Conservation (phyloP, 805 yeast genomes). For the Wickerhamomyces canadensis region DNA sequence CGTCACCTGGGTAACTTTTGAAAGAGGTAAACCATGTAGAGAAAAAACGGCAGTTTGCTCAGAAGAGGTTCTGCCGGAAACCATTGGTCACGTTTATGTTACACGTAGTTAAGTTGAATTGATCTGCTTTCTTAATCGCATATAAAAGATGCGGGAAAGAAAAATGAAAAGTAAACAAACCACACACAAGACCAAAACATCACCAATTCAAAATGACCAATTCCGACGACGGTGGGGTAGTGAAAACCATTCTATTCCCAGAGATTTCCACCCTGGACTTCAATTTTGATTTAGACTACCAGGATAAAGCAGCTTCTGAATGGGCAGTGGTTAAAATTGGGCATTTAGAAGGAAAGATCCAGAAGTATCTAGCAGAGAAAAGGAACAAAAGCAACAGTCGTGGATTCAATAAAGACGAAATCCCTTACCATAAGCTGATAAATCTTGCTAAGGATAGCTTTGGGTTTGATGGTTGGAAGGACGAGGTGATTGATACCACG, state of each 20-base stretch:
- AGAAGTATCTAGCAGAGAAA: constrained; percentile 16
- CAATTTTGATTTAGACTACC: constrained; percentile 26
- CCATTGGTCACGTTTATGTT: too few relatives aligned
- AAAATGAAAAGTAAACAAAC: too few relatives aligned
- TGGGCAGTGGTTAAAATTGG: constrained; percentile 48
- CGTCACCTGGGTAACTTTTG: too few relatives aligned
- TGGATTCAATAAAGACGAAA: constrained; percentile 4
- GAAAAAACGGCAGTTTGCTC: too few relatives aligned
- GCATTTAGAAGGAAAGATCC: constrained; percentile 41
- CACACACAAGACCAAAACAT: too few relatives aligned
- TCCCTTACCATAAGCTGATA: constrained; percentile 31
- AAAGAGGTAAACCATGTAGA: too few relatives aligned
- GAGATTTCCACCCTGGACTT: constrained; percentile 23
- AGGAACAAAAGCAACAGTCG: constrained; percentile 7
- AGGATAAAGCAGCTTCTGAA: constrained; percentile 32
- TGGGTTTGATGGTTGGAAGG: constrained; percentile 56
- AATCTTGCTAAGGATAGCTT: constrained; percentile 44
- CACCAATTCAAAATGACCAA: too few relatives aligned
- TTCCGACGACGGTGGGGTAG: too few relatives aligned
- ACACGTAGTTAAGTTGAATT: too few relatives aligned
- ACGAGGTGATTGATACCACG: constrained; percentile 29
- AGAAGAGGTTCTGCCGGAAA: too few relatives aligned
- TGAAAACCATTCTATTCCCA: constrained; percentile 8
- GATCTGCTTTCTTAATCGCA: too few relatives aligned
- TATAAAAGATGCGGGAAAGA: too few relatives aligned